Conservation (phyloP, 176 grass and related monocot genomes). For the Triticum turgidum region DNA sequence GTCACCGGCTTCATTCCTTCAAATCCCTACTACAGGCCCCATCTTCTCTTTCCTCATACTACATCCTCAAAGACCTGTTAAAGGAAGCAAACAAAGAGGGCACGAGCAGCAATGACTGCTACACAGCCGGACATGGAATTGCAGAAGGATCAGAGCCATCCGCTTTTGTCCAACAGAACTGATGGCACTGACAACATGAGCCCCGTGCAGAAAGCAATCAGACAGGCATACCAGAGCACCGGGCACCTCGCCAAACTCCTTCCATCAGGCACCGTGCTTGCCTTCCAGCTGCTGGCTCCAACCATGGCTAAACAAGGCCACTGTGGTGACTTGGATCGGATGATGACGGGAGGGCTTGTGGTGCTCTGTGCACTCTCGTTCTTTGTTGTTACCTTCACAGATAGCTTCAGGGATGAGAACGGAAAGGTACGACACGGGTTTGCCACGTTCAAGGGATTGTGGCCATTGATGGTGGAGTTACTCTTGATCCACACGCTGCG, state of each 20-base stretch:
- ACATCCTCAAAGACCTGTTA: neutral
- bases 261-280: slow-evolving; percentile 66
- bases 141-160: slow-evolving; percentile 39
- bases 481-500: slow-evolving; percentile 47
- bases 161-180: slow-evolving; percentile 45
- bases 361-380: slow-evolving; percentile 58
- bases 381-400: slow-evolving; percentile 68
- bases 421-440: slow-evolving; percentile 59
- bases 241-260: slow-evolving; percentile 69
- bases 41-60: slow-evolving; percentile 12
- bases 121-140: slow-evolving; percentile 19
- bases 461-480: slow-evolving; percentile 54
- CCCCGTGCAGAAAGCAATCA: slow-evolving; percentile 49
- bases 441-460: slow-evolving; percentile 56
- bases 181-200: slow-evolving; percentile 23
- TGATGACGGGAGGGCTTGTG: slow-evolving; percentile 54
- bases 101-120: slow-evolving; percentile 19
- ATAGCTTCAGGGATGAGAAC: slow-evolving; percentile 64
- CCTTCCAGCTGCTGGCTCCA: slow-evolving; percentile 67
- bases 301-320: slow-evolving; percentile 48
- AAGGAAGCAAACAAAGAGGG: neutral
- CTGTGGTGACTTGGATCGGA: slow-evolving; percentile 33
- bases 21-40: neutral
- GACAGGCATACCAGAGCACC: slow-evolving; percentile 60
- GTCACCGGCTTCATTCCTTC: neutral